These are phyloP conservation scores for Trichoderma breve DNA, from an alignment of 2,329 filamentous ascomycete genomes.

Conservation along the genomic window DNA sequence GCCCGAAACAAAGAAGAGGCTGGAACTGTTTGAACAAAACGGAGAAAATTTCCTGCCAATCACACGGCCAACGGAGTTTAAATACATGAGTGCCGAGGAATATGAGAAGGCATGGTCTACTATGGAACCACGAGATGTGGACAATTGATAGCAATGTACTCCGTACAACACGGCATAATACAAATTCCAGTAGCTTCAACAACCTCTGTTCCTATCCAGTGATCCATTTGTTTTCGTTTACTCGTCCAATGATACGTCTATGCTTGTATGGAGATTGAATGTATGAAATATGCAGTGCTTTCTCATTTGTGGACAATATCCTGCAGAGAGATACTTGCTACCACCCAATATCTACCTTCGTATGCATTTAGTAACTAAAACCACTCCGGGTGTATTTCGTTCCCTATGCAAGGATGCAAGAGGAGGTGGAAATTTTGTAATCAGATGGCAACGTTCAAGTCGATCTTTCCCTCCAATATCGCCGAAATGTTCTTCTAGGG, in stretches of 20 bases:
- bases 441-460: not conserved
- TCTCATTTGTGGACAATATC: not conserved
- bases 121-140: not conserved
- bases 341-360: not conserved
- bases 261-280: not conserved
- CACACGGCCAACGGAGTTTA: not conserved
- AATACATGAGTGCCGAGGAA: not conserved
- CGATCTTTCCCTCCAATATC: not conserved
- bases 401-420: not conserved
- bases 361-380: not conserved
- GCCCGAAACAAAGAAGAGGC: slow-evolving; percentile 46
- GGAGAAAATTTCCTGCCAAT: not conserved
- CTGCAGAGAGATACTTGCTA: not conserved
- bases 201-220: no score
- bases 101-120: not conserved
- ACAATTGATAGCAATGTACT: not conserved
- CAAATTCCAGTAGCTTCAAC: not conserved
- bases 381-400: not conserved
- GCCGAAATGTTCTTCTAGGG: not conserved
- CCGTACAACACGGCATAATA: not conserved
- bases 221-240: no score
- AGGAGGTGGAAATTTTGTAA: not conserved
- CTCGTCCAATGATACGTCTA: no score
- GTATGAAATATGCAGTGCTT: not conserved
- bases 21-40: slow-evolving; percentile 48